These are phyloP conservation scores for Fonsecaea multimorphosa DNA, from an alignment of 2,329 filamentous ascomycete genomes.

Conservation along the genomic window DNA sequence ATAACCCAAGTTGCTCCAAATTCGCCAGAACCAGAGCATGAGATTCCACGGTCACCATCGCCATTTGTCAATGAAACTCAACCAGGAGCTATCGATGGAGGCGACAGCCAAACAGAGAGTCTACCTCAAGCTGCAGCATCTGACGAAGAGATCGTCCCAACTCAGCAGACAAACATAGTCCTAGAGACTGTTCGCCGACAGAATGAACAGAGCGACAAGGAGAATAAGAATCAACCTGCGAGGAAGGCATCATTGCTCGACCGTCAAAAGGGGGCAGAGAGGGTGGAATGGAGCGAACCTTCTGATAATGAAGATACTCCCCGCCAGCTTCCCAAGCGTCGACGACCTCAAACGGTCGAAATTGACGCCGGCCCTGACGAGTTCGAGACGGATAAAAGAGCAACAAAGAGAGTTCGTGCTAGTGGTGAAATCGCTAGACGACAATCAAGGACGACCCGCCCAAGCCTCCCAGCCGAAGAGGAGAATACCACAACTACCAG, in stretches of 20 bases:
- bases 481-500: not conserved
- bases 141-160: constrained; percentile 23
- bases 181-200: constrained; percentile 24
- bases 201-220: constrained; percentile 30
- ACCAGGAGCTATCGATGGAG: constrained; percentile 1
- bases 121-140: not conserved
- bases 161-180: constrained; percentile 27
- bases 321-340: constrained; percentile 11
- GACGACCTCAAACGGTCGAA: not conserved
- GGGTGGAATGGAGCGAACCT: constrained; percentile 19
- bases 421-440: not conserved
- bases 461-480: not conserved
- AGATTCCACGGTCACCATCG: constrained; percentile 27
- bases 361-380: constrained; percentile 23
- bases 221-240: constrained; percentile 18
- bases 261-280: constrained; percentile 29
- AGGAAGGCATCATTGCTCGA: constrained; percentile 31
- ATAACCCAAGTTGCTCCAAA: not conserved
- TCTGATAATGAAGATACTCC: constrained; percentile 17
- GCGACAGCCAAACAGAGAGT: not conserved
- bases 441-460: not conserved
- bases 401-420: constrained; percentile 11
- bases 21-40: constrained; percentile 10
- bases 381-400: constrained; percentile 30
- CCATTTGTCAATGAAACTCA: constrained; percentile 13